Percentiles rank a stretch among this genome's conserved stretches.
These are phyloP conservation scores for Hypoxylon sp. DNA, from an alignment of 2,329 filamentous ascomycete species.

Conservation along the genomic window DNA sequence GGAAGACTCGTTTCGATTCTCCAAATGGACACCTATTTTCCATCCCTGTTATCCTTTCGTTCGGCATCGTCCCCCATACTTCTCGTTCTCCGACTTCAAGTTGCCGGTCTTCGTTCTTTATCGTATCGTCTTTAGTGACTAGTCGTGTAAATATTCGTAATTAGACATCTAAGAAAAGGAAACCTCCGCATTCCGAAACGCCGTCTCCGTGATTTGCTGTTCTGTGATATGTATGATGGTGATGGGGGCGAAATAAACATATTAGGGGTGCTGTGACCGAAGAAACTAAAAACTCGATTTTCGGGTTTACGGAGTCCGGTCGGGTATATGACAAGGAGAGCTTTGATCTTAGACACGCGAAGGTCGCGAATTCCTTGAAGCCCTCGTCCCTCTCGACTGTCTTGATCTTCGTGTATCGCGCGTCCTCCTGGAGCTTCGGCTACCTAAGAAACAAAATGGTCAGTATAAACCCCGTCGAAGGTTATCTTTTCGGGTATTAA, in stretches of 20 bases:
- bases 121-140: conserved; percentile 21
- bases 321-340: conserved; percentile 22
- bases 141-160: conserved; percentile 30
- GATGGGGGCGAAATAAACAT: conserved; percentile 9
- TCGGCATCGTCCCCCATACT: neutral
- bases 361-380: conserved; percentile 42
- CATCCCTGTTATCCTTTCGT: conserved; percentile 8
- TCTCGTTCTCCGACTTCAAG: neutral
- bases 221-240: conserved; percentile 32
- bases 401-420: conserved; percentile 50
- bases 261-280: conserved; percentile 10
- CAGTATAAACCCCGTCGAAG: conserved; percentile 44
- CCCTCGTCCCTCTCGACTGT: conserved; percentile 47
- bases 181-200: conserved; percentile 41
- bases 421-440: conserved; percentile 60
- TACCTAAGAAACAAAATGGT: conserved; percentile 54
- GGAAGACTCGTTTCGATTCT: conserved; percentile 17
- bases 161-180: conserved; percentile 29
- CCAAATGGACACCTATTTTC: conserved; percentile 18
- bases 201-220: conserved; percentile 43
- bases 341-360: conserved; percentile 44
- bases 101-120: conserved; percentile 5
- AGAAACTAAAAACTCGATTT: conserved; percentile 27
- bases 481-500: conserved; percentile 49
- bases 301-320: conserved; percentile 18